phyloP scores from a whole-genome alignment of 208 protist species.

The Acanthamoeba healyi region DNA sequence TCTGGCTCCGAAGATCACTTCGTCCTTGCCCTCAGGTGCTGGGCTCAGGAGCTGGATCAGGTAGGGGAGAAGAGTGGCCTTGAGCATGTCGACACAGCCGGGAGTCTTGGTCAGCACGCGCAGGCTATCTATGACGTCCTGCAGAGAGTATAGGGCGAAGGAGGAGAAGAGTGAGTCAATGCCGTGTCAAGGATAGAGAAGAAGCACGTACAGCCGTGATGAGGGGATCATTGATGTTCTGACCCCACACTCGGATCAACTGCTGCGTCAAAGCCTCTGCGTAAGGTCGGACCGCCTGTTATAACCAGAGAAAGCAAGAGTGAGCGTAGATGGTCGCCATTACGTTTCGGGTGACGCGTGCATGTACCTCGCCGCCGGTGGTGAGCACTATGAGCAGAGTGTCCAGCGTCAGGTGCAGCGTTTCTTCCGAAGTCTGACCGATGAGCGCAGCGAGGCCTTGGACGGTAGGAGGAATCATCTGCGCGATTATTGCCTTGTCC shows the following conservation, averaged over 20 bases:
- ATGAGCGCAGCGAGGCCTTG: constrained; percentile 11
- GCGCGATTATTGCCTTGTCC: not conserved
- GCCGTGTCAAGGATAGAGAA: not conserved
- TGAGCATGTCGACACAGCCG: not conserved
- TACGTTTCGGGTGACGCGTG: too few species aligned
- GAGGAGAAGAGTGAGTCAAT: not conserved
- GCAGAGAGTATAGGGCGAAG: not conserved
- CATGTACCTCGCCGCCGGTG: constrained; percentile 6
- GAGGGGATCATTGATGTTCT: constrained; percentile 64
- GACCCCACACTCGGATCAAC: constrained; percentile 37
- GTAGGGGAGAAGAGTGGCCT: not conserved
- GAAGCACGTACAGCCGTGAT: constrained; percentile 11
- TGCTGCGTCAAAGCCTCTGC: not conserved
- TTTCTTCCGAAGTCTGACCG: constrained; percentile 22
- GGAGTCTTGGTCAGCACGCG: not conserved
- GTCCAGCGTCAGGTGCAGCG: constrained; percentile 31
- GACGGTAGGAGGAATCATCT: constrained; percentile 32
- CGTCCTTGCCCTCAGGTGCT: not conserved
- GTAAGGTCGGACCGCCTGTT: not conserved
- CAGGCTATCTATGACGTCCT: constrained; percentile 40
- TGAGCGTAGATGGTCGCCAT: not conserved
- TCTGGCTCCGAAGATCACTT: constrained; percentile 10
- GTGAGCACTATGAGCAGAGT: constrained; percentile 2
- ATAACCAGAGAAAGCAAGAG: not conserved
- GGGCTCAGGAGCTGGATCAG: not conserved